Evolutionary conservation across 352 stramenopile species (phyloP).

Genomic region (Phytopythium ostracodes): DNA sequence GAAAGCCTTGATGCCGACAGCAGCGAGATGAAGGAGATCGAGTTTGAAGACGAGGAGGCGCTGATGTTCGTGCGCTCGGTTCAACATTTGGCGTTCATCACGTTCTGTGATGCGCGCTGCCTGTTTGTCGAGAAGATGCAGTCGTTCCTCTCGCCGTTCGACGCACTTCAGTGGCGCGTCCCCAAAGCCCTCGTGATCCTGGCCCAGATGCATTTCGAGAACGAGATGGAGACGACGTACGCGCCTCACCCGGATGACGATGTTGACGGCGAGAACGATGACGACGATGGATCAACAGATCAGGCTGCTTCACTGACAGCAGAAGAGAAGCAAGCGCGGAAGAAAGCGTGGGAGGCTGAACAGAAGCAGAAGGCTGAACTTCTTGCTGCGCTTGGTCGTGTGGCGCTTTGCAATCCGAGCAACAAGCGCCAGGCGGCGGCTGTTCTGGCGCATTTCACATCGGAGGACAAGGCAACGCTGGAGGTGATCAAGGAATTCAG

Average conservation of each 20-base stretch:
- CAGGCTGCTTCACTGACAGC: background rate
- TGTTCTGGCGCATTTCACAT: constrained; percentile 65
- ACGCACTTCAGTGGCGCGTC: constrained; percentile 61
- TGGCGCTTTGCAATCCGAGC: constrained; percentile 77
- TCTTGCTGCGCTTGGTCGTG: constrained; percentile 60
- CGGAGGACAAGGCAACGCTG: constrained; percentile 38
- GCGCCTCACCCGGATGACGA: constrained; percentile 24
- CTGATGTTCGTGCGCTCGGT: constrained; percentile 52
- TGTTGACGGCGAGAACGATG: constrained; percentile 14
- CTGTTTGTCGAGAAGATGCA: constrained; percentile 85
- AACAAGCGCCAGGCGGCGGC: constrained; percentile 77
- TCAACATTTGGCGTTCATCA: constrained; percentile 68
- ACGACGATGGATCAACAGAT: constrained; percentile 17
- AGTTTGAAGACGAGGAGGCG: constrained; percentile 51
- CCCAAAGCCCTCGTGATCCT: constrained; percentile 65
- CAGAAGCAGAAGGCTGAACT: constrained; percentile 59
- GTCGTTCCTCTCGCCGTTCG: constrained; percentile 45
- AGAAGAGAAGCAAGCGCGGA: constrained; percentile 19
- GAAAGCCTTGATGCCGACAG: constrained; percentile 17
- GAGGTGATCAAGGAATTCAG: constrained; percentile 80
- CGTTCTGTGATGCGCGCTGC: constrained; percentile 75
- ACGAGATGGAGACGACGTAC: constrained; percentile 34
- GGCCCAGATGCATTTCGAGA: constrained; percentile 84
- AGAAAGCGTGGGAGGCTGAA: constrained; percentile 21
- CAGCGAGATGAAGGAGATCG: constrained; percentile 61